Base-by-base conservation (phyloP, 1,139 yeast genomes). In the Yamadazyma membranifaciens region DNA sequence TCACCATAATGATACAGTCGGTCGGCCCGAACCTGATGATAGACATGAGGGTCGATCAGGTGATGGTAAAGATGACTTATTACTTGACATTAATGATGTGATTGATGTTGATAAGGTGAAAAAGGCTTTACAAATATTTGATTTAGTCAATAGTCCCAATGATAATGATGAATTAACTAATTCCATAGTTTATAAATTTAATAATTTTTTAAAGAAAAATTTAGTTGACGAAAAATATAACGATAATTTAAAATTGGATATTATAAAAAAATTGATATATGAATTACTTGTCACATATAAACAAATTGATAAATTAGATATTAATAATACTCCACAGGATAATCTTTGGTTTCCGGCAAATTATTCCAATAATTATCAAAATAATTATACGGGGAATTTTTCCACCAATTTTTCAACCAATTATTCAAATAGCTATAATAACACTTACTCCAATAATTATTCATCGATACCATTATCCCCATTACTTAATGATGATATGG, bases 401-500 rank as follows among this genome's bases (percentile, higher is more conserved):
- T 13, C 32, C 4, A 22, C 17, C 11, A 31, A 36, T 22, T 20
- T 11, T 24, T 6, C 15, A 6, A 20, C 24, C 5, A 33, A 25
- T 14, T 33, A 33, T 25, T 6, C 22, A 3, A 22, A 16, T 28
- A 6, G 9, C 14, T 16, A 26, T 13, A 27, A 34, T 11, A 27
- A 32, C 16, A 14, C 14, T 28, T 36, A 33, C 17, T 17, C 34
- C 12, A 36, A 36, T 20, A 40, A 37, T 28, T 40, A 40, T 26
- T 40, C 43, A 26, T 40, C 43, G 2, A 67, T 67, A 14, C 71
- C 72, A 5, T 54, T 67, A 34, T 63, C 69, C 9, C 73, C 73
- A 6, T 50, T 67, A 25, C 48, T 67, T 14, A 67, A 67, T 41
- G 73, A 65, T 39, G 68, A 63, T 29, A 51, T 53, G 4, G 67